Percentiles rank a stretch among this genome's conserved stretches.
Conservation (phyloP, 2,329 filamentous ascomycete species). For the Chaetomiaceae sp. region DNA sequence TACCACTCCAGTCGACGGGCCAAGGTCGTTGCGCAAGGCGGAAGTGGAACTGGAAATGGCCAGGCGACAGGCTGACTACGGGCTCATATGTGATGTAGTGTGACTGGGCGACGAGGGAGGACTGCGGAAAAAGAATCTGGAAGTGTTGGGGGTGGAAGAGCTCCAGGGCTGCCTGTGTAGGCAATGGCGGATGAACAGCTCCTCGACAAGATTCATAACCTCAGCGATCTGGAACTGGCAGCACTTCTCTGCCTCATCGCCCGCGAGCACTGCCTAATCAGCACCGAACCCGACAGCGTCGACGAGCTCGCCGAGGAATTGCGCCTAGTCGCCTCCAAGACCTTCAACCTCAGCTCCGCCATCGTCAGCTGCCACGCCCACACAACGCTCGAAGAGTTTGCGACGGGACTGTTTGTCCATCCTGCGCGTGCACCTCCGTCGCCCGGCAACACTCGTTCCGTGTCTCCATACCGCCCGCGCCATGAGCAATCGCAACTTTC, state of each 20-base stretch:
- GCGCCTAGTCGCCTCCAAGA: slow-evolving; percentile 61
- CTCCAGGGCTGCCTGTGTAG: no score
- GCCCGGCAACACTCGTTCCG: slow-evolving; percentile 26
- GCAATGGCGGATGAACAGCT: slow-evolving; percentile 59
- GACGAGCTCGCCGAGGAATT: slow-evolving; percentile 71
- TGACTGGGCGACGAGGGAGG: slow-evolving; percentile 2
- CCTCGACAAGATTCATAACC: slow-evolving; percentile 65
- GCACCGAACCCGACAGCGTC: slow-evolving; percentile 50
- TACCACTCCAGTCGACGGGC: no score
- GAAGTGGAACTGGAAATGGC: not conserved
- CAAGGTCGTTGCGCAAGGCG: no score
- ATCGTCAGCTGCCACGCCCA: slow-evolving; percentile 68
- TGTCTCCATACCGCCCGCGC: slow-evolving; percentile 25
- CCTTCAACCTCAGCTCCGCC: slow-evolving; percentile 67
- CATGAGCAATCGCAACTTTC: slow-evolving; percentile 17
- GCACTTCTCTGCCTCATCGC: slow-evolving; percentile 75
- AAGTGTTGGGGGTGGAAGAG: not conserved
- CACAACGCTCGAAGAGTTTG: slow-evolving; percentile 79
- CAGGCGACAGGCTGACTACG: not conserved
- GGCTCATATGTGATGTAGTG: not conserved
- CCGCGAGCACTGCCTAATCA: slow-evolving; percentile 83
- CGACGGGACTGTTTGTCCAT: slow-evolving; percentile 59
- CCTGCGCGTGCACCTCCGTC: slow-evolving; percentile 39
- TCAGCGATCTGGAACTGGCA: slow-evolving; percentile 86
- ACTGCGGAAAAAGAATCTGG: no score